Evolutionary conservation across 2,329 filamentous ascomycete species (phyloP).

Genomic region (Cercospora berteroae): DNA sequence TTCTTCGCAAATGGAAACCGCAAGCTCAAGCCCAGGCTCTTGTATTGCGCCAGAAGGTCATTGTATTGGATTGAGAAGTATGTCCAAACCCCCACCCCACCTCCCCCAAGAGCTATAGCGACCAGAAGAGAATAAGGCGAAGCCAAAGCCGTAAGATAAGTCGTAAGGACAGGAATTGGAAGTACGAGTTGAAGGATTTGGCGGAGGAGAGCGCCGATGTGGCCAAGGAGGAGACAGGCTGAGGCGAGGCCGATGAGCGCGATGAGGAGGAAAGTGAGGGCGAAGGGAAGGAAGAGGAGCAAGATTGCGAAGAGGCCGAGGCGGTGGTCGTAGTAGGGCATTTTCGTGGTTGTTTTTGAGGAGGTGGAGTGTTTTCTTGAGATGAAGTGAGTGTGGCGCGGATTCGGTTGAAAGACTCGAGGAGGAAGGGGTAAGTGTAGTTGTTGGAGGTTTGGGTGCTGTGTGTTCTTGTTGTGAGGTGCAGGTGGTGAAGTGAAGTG

Average conservation of each 20-base stretch:
- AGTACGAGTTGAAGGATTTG: background rate
- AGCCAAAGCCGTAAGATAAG: background rate
- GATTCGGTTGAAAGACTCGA: background rate
- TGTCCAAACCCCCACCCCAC: background rate
- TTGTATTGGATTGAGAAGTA: background rate
- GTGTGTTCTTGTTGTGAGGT: too few relatives aligned
- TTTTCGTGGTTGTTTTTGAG: too few relatives aligned
- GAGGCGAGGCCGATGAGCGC: background rate
- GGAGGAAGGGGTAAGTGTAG: too few relatives aligned
- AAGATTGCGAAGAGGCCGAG: background rate
- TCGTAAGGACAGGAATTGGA: background rate
- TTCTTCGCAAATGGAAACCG: background rate
- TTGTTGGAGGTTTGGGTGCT: background rate
- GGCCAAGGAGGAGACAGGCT: background rate
- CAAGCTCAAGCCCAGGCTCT: background rate
- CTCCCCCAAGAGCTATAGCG: background rate
- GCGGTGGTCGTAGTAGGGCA: background rate
- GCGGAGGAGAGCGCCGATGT: constrained; percentile 1
- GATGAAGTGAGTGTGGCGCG: background rate
- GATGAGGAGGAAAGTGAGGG: constrained; percentile 4
- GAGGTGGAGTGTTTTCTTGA: background rate
- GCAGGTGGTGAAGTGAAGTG: background rate
- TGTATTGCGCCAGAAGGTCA: background rate
- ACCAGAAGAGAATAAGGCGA: background rate
- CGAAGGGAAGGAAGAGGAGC: background rate